These are phyloP conservation scores for Penicillium corylophilum DNA, from an alignment of 2,329 filamentous ascomycete genomes.

Conservation along the genomic window DNA sequence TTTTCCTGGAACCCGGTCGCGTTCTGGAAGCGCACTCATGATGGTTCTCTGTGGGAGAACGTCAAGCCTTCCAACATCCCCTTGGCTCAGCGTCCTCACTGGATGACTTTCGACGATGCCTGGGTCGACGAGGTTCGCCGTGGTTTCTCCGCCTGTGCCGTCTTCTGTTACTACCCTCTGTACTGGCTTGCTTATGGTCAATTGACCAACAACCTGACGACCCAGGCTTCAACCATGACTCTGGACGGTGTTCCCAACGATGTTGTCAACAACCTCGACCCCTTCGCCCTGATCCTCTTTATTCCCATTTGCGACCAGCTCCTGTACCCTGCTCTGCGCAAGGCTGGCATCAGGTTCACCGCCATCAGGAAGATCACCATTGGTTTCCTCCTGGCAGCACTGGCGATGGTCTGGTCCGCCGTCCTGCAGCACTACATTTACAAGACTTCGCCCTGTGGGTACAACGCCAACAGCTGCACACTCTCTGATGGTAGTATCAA, in stretches of 20 bases:
- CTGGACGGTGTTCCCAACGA: constrained; percentile 56
- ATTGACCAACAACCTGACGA: constrained; percentile 55
- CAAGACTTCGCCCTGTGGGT: constrained; percentile 59
- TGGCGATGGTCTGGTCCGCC: constrained; percentile 52
- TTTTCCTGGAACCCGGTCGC: constrained; percentile 61
- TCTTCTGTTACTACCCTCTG: constrained; percentile 56
- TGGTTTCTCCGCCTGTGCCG: constrained; percentile 66
- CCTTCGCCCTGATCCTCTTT: constrained; percentile 53
- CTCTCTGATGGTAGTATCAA: constrained; percentile 16
- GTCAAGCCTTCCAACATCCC: constrained; percentile 9
- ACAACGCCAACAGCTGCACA: constrained; percentile 51
- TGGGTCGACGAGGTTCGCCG: constrained; percentile 78
- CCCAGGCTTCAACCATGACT: constrained; percentile 55
- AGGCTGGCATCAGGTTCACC: constrained; percentile 48
- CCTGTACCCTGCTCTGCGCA: constrained; percentile 52
- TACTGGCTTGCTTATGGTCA: constrained; percentile 51
- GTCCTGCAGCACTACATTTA: constrained; percentile 57
- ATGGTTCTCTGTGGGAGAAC: constrained; percentile 17
- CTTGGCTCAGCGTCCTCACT: constrained; percentile 9
- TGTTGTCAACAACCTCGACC: constrained; percentile 54
- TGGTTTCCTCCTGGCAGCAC: constrained; percentile 50
- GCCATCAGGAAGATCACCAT: constrained; percentile 55
- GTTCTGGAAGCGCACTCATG: constrained; percentile 23
- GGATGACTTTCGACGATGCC: constrained; percentile 64
- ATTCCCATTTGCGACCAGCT: constrained; percentile 55